phyloP scores from a whole-genome alignment of 305 asterid genomes.

The Fraxinus sp. region DNA sequence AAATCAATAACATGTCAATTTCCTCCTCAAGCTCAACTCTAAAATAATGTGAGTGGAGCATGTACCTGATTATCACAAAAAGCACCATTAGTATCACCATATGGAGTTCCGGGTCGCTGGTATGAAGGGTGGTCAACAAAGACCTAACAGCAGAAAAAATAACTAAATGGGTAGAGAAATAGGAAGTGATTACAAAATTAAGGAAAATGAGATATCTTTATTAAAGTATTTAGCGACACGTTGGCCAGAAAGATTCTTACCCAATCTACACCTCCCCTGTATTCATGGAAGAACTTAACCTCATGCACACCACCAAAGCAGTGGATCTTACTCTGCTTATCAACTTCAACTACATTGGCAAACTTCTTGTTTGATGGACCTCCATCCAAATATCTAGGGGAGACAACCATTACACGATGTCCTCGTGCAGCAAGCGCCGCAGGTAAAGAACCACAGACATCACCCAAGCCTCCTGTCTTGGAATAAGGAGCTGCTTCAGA shows the following conservation, averaged over 20 bases:
- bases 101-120: constrained; percentile 90
- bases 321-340: constrained; percentile 41
- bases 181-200: neutral
- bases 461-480: constrained; percentile 96
- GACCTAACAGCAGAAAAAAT: constrained; percentile 46
- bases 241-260: constrained; percentile 34
- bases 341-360: constrained; percentile 58
- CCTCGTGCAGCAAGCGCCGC: constrained; percentile 81
- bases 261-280: constrained; percentile 96
- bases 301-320: constrained; percentile 80
- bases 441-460: constrained; percentile 96
- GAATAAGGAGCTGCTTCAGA: constrained; percentile 94
- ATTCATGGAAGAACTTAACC: constrained; percentile 82
- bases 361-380: constrained; percentile 50
- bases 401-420: constrained; percentile 92
- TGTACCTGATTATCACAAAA: constrained; percentile 95
- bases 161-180: neutral
- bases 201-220: neutral
- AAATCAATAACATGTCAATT: constrained; percentile 10
- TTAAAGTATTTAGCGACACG: neutral
- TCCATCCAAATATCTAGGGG: constrained; percentile 73
- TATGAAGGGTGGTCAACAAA: constrained; percentile 86
- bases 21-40: constrained; percentile 9
- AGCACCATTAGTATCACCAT: constrained; percentile 86
- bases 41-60: constrained; percentile 12